phyloP scores from a whole-genome alignment of 1,284 basidiomycete genomes.

The Leccinum griseonigrum region DNA sequence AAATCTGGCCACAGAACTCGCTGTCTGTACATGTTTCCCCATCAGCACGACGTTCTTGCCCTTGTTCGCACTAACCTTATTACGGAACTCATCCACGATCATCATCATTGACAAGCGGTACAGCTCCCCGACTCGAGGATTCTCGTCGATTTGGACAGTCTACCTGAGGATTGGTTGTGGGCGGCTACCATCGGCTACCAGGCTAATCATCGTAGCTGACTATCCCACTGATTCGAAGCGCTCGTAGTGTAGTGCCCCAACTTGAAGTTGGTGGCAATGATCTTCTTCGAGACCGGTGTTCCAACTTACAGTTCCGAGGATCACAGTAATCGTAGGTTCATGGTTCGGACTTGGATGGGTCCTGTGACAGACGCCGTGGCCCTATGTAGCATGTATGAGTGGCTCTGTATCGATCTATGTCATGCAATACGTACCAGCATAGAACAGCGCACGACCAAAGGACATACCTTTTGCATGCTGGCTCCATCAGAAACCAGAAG shows the following conservation, averaged over 20 bases:
- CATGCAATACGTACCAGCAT: neutral
- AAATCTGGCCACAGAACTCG: neutral
- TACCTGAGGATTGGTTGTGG: neutral
- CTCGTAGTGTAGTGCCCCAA: slow-evolving; percentile 2
- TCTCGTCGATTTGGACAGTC: slow-evolving; percentile 11
- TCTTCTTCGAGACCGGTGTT: slow-evolving; percentile 8
- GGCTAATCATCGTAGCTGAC: neutral
- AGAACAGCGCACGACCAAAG: neutral
- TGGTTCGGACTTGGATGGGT: slow-evolving; percentile 32
- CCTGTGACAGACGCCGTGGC: too few relatives aligned
- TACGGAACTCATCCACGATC: slow-evolving; percentile 25
- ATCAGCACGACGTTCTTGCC: slow-evolving; percentile 49
- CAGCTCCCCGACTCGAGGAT: slow-evolving; percentile 22
- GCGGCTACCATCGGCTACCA: neutral
- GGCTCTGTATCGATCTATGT: slow-evolving; percentile 28
- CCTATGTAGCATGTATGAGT: neutral
- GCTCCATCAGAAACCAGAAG: slow-evolving; percentile 38
- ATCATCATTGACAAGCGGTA: slow-evolving; percentile 47
- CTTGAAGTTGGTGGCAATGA: neutral
- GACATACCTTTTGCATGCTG: slow-evolving; percentile 17
- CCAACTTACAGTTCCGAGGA: slow-evolving; percentile 15
- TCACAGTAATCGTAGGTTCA: slow-evolving; percentile 32
- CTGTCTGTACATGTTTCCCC: slow-evolving; percentile 54
- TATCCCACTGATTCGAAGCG: slow-evolving; percentile 1
- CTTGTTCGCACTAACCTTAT: slow-evolving; percentile 35